These are phyloP conservation scores for Chrysopogon serrulatus DNA, from an alignment of 176 grass and related monocot genomes.

Conservation along the genomic window DNA sequence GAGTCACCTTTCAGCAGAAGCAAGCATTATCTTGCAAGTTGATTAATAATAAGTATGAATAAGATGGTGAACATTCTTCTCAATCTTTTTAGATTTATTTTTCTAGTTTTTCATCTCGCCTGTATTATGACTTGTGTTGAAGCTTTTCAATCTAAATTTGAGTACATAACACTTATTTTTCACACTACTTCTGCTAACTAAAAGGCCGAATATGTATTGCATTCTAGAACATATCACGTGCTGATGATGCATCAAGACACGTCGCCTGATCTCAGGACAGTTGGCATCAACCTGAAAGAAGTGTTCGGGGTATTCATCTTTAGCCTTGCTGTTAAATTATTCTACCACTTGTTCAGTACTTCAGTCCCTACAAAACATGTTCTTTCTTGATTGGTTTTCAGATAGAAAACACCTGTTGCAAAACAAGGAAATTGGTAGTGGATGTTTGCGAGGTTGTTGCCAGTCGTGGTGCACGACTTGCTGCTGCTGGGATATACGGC, in stretches of 20 bases:
- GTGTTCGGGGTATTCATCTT: slow-evolving; percentile 35
- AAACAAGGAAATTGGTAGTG: slow-evolving; percentile 45
- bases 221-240: slow-evolving; percentile 45
- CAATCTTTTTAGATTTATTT: not conserved
- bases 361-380: not conserved
- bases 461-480: slow-evolving; percentile 34
- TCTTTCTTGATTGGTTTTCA: slow-evolving; percentile 5
- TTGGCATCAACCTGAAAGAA: slow-evolving; percentile 46
- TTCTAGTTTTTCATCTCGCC: not conserved
- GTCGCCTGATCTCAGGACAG: slow-evolving; percentile 41
- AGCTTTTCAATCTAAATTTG: not conserved
- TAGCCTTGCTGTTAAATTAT: not conserved
- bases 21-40: not conserved
- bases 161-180: not conserved
- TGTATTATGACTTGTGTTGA: not conserved
- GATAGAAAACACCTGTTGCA: slow-evolving; percentile 29
- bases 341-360: not conserved
- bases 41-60: not conserved
- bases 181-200: not conserved
- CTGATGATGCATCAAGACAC: slow-evolving; percentile 50
- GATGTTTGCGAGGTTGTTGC: slow-evolving; percentile 36
- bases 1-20: too few species aligned
- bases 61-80: not conserved
- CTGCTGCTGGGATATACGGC: slow-evolving; percentile 41
- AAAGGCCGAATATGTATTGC: not conserved